Evolutionary conservation across 495 filamentous ascomycete genomes (phyloP).

Genomic region (Cryomyces antarcticus): DNA sequence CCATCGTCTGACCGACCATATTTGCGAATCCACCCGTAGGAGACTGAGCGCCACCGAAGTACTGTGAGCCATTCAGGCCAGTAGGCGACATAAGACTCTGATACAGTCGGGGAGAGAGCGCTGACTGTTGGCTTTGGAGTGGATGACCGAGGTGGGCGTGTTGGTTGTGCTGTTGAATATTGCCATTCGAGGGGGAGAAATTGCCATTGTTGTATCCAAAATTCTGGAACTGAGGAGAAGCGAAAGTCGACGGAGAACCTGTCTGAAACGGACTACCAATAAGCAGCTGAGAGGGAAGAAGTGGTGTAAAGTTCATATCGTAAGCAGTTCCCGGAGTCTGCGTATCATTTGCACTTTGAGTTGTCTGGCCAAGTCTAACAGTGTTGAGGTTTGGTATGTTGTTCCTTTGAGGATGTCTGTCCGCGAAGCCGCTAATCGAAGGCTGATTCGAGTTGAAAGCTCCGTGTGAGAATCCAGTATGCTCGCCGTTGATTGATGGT

Average conservation of each 20-base stretch:
- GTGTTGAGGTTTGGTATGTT: slow-evolving; percentile 95
- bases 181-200: slow-evolving; percentile 49
- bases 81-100: slow-evolving; percentile 61
- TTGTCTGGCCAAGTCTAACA: slow-evolving; percentile 27
- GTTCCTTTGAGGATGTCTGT: slow-evolving; percentile 59
- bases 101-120: slow-evolving; percentile 53
- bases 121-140: slow-evolving; percentile 40
- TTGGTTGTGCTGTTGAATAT: slow-evolving; percentile 34
- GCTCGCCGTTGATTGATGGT: slow-evolving; percentile 45
- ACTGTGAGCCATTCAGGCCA: slow-evolving; percentile 46
- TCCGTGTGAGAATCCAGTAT: slow-evolving; percentile 79
- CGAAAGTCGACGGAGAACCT: slow-evolving; percentile 69
- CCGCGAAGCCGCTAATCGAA: slow-evolving; percentile 50
- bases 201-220: slow-evolving; percentile 28
- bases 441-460: slow-evolving; percentile 63
- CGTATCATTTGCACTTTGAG: slow-evolving; percentile 49
- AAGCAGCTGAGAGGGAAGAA: slow-evolving; percentile 83
- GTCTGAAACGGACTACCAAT: slow-evolving; percentile 94
- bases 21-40: slow-evolving; percentile 55
- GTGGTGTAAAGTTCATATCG: slow-evolving; percentile 95
- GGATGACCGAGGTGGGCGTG: slow-evolving; percentile 35
- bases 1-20: slow-evolving; percentile 34
- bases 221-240: slow-evolving; percentile 71
- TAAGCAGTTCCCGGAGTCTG: slow-evolving; percentile 70
- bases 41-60: slow-evolving; percentile 64